Evolutionary conservation across 1,284 basidiomycete species (phyloP).

Genomic region (Trichosporon ovoides): DNA sequence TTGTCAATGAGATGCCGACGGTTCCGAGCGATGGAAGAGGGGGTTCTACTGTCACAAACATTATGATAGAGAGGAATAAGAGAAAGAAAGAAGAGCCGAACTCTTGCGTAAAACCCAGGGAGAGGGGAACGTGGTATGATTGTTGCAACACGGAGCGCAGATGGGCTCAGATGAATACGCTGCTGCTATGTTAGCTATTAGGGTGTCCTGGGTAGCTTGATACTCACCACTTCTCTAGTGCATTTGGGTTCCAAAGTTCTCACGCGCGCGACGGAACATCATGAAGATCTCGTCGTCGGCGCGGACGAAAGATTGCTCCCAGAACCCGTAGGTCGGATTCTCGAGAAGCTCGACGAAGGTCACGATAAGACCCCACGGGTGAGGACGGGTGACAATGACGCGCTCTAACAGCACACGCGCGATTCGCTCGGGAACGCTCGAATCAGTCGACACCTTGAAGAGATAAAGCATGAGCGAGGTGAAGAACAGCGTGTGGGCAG

Average conservation of each 20-base stretch:
- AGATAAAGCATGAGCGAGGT: constrained; percentile 79
- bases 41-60: constrained; percentile 29
- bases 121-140: constrained; percentile 9
- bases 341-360: constrained; percentile 74
- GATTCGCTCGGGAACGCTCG: constrained; percentile 74
- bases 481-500: constrained; percentile 97
- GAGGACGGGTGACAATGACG: constrained; percentile 86
- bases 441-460: constrained; percentile 52
- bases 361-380: constrained; percentile 93
- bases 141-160: constrained; percentile 4
- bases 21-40: constrained; percentile 7
- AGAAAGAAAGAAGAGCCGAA: constrained; percentile 6
- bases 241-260: constrained; percentile 25
- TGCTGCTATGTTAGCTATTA: too few relatives aligned
- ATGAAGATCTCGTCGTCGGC: constrained; percentile 44
- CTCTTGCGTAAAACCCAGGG: constrained; percentile 6
- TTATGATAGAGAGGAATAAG: constrained; percentile 11
- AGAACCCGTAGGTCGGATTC: constrained; percentile 46
- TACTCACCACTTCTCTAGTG: constrained; percentile 10
- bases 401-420: constrained; percentile 87
- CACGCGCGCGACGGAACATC: constrained; percentile 34
- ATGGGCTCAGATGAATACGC: background rate
- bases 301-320: constrained; percentile 46
- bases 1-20: constrained; percentile 5
- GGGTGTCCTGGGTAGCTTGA: background rate